These are phyloP conservation scores for Beverwykella pulmonaria DNA, from an alignment of 495 filamentous ascomycete genomes.

Conservation along the genomic window DNA sequence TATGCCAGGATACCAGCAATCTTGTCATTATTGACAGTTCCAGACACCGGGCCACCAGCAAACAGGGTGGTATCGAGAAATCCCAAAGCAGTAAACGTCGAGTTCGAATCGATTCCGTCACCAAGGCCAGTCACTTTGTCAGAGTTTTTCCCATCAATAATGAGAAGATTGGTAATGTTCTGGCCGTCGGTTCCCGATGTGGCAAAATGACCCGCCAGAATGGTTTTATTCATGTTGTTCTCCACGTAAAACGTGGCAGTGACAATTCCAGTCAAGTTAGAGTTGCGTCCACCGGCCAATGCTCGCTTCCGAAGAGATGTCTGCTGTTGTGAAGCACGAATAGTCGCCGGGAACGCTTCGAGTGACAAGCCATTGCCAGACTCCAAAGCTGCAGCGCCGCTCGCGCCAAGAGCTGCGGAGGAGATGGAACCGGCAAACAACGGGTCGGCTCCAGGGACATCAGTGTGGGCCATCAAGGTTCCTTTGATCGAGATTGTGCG, in stretches of 20 bases:
- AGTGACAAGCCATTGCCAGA: conserved; percentile 54
- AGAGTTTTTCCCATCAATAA: conserved; percentile 68
- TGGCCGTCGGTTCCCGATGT: conserved; percentile 70
- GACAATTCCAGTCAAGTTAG: conserved; percentile 60
- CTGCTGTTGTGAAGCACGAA: conserved; percentile 51
- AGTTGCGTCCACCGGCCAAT: conserved; percentile 49
- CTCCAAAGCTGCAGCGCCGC: conserved; percentile 67
- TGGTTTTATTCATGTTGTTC: conserved; percentile 74
- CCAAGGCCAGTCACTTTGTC: conserved; percentile 71
- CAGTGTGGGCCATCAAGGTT: conserved; percentile 66
- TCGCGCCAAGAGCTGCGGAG: conserved; percentile 68
- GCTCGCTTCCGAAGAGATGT: conserved; percentile 59
- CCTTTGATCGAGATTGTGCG: conserved; percentile 69
- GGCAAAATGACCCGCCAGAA: conserved; percentile 86
- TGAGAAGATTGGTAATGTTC: conserved; percentile 71
- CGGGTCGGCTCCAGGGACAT: conserved; percentile 61
- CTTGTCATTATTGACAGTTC: conserved; percentile 61
- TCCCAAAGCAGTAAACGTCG: conserved; percentile 72
- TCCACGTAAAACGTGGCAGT: conserved; percentile 75
- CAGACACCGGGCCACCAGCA: conserved; percentile 78
- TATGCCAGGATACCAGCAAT: conserved; percentile 80
- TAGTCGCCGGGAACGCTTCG: conserved; percentile 61
- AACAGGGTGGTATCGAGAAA: conserved; percentile 71
- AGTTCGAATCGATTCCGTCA: conserved; percentile 66
- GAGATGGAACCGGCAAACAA: conserved; percentile 78